phyloP scores from a whole-genome alignment of 164 flowering plant genomes.

The Annona squamosa region DNA sequence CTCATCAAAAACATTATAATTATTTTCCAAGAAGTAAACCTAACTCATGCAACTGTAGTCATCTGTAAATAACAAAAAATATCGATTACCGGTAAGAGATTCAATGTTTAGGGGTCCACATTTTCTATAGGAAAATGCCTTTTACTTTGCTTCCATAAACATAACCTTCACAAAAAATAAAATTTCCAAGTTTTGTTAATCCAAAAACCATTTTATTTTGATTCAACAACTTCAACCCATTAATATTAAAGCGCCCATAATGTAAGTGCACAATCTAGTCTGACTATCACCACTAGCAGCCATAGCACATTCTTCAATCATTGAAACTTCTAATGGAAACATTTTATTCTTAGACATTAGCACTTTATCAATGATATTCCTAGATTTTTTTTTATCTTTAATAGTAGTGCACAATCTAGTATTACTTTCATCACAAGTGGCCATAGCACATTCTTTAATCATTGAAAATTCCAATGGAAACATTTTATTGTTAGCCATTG shows the following conservation, averaged over 20 bases:
- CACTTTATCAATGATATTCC: not conserved
- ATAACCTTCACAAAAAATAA: no score
- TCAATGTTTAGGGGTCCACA: not conserved
- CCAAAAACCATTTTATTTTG: conserved; percentile 1
- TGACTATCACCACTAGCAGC: not conserved
- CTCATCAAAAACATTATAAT: not conserved
- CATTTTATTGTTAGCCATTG: not conserved
- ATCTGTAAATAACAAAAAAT: not conserved
- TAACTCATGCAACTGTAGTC: not conserved
- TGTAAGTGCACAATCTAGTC: conserved; percentile 2
- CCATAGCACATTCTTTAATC: not conserved
- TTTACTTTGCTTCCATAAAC: not conserved
- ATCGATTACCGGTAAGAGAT: not conserved
- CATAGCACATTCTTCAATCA: not conserved
- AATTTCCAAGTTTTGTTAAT: not conserved
- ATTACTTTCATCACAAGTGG: not conserved
- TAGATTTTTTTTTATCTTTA: not conserved
- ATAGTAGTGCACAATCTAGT: not conserved
- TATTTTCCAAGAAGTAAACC: not conserved
- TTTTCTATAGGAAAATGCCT: not conserved
- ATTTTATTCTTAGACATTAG: not conserved
- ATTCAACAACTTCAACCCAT: not conserved
- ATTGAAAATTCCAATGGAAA: not conserved
- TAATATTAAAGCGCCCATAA: not conserved
- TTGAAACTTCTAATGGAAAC: conserved; percentile 1